Evolutionary conservation across 108 stramenopile species (phyloP).

Genomic region (Pseudonitzschia multistriata): DNA sequence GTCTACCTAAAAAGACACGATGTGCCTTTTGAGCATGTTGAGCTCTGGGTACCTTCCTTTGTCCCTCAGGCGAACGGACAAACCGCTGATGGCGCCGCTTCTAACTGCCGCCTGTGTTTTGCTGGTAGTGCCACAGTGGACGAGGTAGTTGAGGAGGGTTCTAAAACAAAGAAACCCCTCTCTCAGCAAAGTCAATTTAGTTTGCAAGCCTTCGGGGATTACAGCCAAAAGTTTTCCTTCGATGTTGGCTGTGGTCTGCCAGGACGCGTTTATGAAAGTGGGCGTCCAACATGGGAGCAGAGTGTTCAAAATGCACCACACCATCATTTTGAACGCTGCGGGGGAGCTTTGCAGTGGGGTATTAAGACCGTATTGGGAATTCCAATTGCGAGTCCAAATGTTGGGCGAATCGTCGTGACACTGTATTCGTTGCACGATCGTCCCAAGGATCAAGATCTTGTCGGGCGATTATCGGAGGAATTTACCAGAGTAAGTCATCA

Average conservation of each 20-base stretch:
- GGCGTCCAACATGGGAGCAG: constrained; percentile 84
- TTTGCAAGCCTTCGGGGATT: constrained; percentile 79
- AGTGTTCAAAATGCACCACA: constrained; percentile 79
- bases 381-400: constrained; percentile 78
- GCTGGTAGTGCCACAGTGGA: constrained; percentile 77
- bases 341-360: constrained; percentile 83
- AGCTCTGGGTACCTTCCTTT: constrained; percentile 89
- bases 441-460: constrained; percentile 70
- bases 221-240: constrained; percentile 85
- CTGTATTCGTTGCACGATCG: constrained; percentile 80
- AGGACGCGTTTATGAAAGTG: constrained; percentile 77
- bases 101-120: constrained; percentile 81
- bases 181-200: constrained; percentile 65
- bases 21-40: constrained; percentile 85
- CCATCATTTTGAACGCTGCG: constrained; percentile 79
- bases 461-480: constrained; percentile 66
- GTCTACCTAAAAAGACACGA: constrained; percentile 63
- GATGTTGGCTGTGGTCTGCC: constrained; percentile 83
- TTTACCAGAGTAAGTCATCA: constrained; percentile 51
- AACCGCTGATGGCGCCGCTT: constrained; percentile 12
- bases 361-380: constrained; percentile 81
- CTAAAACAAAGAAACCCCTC: constrained; percentile 33
- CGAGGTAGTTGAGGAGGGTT: constrained; percentile 42
- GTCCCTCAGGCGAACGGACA: constrained; percentile 44
- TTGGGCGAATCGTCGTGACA: constrained; percentile 77